phyloP scores from a whole-genome alignment of 2,329 filamentous ascomycete genomes.

The Claviceps sp. region DNA sequence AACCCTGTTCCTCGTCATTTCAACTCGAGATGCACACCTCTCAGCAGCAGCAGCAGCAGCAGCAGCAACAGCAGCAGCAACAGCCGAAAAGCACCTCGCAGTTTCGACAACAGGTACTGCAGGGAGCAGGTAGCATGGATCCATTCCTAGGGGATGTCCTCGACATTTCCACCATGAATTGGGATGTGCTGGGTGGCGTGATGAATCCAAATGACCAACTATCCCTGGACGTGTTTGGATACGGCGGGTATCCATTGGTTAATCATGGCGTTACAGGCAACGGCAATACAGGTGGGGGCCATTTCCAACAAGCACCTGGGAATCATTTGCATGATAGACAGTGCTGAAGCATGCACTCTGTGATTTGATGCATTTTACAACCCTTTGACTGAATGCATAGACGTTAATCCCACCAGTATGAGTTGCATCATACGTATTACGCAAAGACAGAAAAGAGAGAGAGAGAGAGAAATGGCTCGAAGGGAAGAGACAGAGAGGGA shows the following conservation, averaged over 20 bases:
- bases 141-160: conserved; percentile 30
- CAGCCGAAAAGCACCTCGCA: background rate
- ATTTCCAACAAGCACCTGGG: conserved; percentile 3
- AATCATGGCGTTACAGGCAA: conserved; percentile 5
- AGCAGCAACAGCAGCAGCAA: background rate
- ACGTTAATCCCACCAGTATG: background rate
- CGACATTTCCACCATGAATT: conserved; percentile 29
- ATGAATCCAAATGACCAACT: conserved; percentile 15
- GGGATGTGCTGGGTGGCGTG: conserved; percentile 30
- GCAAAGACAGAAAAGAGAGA: background rate
- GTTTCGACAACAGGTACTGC: conserved; percentile 4
- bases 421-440: background rate
- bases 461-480: background rate
- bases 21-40: background rate
- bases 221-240: conserved; percentile 18
- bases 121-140: conserved; percentile 22
- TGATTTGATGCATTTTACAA: background rate
- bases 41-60: conserved; percentile 1
- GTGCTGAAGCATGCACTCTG: background rate
- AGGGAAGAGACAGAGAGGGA: background rate
- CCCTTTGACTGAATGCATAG: background rate
- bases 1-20: background rate
- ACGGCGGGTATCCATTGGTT: conserved; percentile 14
- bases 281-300: conserved; percentile 1
- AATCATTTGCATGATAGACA: background rate